A percentile compares a stretch with the other conserved stretches of the same genome.
Evolutionary conservation across 2,329 filamentous ascomycete species (phyloP).

Genomic region (Cyclaneusma minus): DNA sequence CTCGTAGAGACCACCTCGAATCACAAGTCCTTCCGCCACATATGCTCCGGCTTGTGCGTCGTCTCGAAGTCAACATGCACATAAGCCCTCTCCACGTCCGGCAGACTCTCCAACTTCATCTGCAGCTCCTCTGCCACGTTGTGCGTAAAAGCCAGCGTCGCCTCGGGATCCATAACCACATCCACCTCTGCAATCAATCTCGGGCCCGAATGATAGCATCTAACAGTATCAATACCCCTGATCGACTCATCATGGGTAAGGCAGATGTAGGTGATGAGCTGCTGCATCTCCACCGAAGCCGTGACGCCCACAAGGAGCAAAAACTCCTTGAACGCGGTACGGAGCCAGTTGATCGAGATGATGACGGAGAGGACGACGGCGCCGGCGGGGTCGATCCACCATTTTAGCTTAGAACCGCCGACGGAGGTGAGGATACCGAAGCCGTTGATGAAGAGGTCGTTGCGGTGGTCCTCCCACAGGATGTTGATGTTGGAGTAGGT

Average conservation of each 20-base stretch:
- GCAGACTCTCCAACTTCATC: conserved; percentile 81
- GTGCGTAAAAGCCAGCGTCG: conserved; percentile 64
- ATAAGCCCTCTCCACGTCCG: conserved; percentile 84
- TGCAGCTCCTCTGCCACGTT: conserved; percentile 91
- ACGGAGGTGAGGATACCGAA: conserved; percentile 84
- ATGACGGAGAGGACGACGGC: conserved; percentile 70
- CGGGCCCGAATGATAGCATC: conserved; percentile 81
- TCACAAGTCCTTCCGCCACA: conserved; percentile 44
- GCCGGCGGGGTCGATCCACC: conserved; percentile 93
- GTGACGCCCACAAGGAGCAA: conserved; percentile 80
- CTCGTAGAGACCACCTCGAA: no score
- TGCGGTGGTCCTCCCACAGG: conserved; percentile 92
- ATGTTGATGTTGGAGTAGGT: conserved; percentile 86
- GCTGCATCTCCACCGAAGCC: conserved; percentile 71
- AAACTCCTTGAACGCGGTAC: conserved; percentile 80
- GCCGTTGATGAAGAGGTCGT: conserved; percentile 93
- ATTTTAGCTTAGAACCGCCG: conserved; percentile 73
- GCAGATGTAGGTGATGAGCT: conserved; percentile 91
- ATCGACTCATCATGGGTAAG: conserved; percentile 80
- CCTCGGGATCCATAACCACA: conserved; percentile 73
- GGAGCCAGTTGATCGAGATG: conserved; percentile 68
- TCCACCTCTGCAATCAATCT: conserved; percentile 91
- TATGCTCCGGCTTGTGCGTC: conserved; percentile 79
- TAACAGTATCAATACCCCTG: conserved; percentile 81
- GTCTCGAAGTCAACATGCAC: conserved; percentile 98